Percentiles rank a stretch among this genome's conserved stretches.
phyloP scores from a whole-genome alignment of 495 filamentous ascomycete species.

The Tuber indicum region DNA sequence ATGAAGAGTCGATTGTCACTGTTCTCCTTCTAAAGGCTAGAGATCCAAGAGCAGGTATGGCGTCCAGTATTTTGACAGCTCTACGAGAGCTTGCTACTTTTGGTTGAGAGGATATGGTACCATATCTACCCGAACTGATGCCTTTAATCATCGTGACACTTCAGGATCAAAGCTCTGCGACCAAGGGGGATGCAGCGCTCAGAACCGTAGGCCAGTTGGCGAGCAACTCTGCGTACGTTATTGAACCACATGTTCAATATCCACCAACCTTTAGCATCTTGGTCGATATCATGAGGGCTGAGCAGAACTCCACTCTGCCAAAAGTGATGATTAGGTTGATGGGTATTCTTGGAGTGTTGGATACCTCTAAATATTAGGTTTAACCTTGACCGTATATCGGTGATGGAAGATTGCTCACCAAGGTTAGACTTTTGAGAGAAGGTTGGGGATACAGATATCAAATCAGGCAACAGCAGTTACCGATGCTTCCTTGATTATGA shows the following conservation, averaged over 20 bases:
- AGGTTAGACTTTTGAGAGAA: constrained; percentile 35
- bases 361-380: constrained; percentile 86
- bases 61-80: constrained; percentile 84
- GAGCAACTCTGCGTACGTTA: constrained; percentile 93
- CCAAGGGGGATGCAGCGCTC: constrained; percentile 84
- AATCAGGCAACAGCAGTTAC: constrained; percentile 59
- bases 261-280: constrained; percentile 85
- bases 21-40: constrained; percentile 82
- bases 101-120: constrained; percentile 81
- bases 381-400: constrained; percentile 47
- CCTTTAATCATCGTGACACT: constrained; percentile 85
- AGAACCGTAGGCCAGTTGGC: constrained; percentile 86
- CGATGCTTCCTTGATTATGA: constrained; percentile 96
- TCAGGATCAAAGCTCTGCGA: constrained; percentile 81
- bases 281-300: constrained; percentile 85
- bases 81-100: constrained; percentile 90
- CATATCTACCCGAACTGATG: constrained; percentile 85
- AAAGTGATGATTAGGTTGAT: constrained; percentile 94
- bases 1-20: constrained; percentile 88
- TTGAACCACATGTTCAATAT: constrained; percentile 90
- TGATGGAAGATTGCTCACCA: constrained; percentile 16
- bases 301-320: constrained; percentile 69
- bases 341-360: constrained; percentile 90
- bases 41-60: constrained; percentile 76
- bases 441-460: constrained; percentile 33